These are phyloP conservation scores for Pyrenochaeta sp. DNA, from an alignment of 2,329 filamentous ascomycete species.

Conservation along the genomic window DNA sequence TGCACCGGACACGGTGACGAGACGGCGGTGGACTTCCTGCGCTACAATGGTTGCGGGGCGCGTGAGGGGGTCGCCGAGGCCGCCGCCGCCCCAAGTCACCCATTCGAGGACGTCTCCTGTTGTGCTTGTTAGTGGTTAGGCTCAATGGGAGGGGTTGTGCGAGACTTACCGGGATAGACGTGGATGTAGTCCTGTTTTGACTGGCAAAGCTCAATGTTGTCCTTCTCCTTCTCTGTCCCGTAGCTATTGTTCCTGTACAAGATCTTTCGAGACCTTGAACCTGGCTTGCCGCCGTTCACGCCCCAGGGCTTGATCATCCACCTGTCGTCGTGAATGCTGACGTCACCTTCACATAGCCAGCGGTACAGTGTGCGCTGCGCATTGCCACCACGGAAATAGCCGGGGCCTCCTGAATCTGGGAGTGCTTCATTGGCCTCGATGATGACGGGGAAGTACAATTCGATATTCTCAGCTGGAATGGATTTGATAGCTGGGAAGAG, in stretches of 20 bases:
- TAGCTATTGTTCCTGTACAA: constrained; percentile 53
- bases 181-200: constrained; percentile 59
- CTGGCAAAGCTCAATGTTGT: constrained; percentile 48
- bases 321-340: constrained; percentile 58
- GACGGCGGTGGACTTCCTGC: constrained; percentile 54
- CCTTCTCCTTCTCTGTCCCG: constrained; percentile 39
- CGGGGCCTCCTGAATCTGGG: constrained; percentile 57
- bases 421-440: constrained; percentile 59
- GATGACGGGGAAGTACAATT: constrained; percentile 57
- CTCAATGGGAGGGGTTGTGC: not conserved
- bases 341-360: constrained; percentile 56
- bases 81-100: constrained; percentile 60
- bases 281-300: constrained; percentile 56
- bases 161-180: constrained; percentile 48
- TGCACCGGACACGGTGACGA: constrained; percentile 55
- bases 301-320: constrained; percentile 61
- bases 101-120: constrained; percentile 58
- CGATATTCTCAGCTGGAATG: constrained; percentile 58
- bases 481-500: constrained; percentile 61
- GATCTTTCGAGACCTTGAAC: constrained; percentile 52
- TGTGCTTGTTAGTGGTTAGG: not conserved
- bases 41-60: constrained; percentile 55
- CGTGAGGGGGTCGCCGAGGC: constrained; percentile 56
- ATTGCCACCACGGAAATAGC: constrained; percentile 58
- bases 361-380: constrained; percentile 58